phyloP scores from a whole-genome alignment of 345 rosid species.

The Microthlaspi erraticum region DNA sequence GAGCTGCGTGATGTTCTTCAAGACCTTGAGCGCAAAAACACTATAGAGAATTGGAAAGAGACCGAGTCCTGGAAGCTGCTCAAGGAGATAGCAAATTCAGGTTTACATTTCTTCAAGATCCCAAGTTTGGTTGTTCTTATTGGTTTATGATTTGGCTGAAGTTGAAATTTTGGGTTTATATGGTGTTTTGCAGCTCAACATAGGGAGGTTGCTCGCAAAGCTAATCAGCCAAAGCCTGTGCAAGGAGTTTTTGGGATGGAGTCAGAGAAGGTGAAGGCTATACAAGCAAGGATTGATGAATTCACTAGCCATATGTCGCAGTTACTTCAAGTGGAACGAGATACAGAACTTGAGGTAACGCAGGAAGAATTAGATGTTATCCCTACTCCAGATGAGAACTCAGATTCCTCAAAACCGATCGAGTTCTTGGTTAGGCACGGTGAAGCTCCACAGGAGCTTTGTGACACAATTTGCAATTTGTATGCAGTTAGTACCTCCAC shows the following conservation, averaged over 20 bases:
- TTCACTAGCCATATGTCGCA: slow-evolving; percentile 75
- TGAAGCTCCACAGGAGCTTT: slow-evolving; percentile 90
- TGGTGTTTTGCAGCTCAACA: slow-evolving; percentile 81
- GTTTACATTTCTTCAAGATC: slow-evolving; percentile 50
- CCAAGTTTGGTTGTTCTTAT: no score
- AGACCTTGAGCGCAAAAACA: slow-evolving; percentile 55
- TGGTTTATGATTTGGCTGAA: no score
- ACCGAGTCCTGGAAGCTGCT: slow-evolving; percentile 87
- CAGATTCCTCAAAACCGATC: slow-evolving; percentile 70
- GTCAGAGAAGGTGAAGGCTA: slow-evolving; percentile 69
- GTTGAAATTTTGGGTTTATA: slow-evolving; percentile 25
- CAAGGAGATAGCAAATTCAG: slow-evolving; percentile 91
- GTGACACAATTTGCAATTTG: slow-evolving; percentile 96
- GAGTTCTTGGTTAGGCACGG: slow-evolving; percentile 98
- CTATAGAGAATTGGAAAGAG: slow-evolving; percentile 67
- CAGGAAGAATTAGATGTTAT: slow-evolving; percentile 93
- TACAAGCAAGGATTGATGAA: slow-evolving; percentile 79
- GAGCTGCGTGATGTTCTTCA: slow-evolving; percentile 84
- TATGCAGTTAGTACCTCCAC: slow-evolving; percentile 82
- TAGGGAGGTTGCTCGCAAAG: slow-evolving; percentile 76
- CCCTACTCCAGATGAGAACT: slow-evolving; percentile 77
- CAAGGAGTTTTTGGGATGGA: slow-evolving; percentile 90
- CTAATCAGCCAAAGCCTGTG: slow-evolving; percentile 61
- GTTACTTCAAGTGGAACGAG: slow-evolving; percentile 86
- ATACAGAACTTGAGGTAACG: slow-evolving; percentile 90